Evolutionary conservation across 495 filamentous ascomycete genomes (phyloP).

Genomic region (Daldinia grandis): DNA sequence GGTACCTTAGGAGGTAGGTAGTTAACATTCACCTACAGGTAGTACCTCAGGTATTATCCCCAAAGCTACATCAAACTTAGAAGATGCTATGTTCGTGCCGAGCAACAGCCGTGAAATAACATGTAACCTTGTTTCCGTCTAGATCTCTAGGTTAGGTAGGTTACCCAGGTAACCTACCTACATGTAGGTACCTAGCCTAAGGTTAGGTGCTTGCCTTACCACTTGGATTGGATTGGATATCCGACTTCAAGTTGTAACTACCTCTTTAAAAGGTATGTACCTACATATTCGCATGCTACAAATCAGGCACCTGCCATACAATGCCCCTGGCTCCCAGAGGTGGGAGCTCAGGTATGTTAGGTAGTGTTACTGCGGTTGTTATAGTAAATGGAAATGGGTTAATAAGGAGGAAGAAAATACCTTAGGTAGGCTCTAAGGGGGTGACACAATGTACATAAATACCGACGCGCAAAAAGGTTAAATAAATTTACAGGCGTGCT

Average conservation of each 20-base stretch:
- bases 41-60: not conserved
- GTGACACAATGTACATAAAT: not conserved
- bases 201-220: constrained; percentile 6
- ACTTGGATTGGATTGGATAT: not conserved
- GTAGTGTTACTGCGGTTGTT: not conserved
- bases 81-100: constrained; percentile 14
- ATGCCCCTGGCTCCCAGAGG: not conserved
- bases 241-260: not conserved
- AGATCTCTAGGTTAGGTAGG: constrained; percentile 1
- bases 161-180: no score
- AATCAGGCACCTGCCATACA: not conserved
- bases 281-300: not conserved
- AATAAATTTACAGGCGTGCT: not conserved
- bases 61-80: not conserved
- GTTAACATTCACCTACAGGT: not conserved
- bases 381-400: not conserved
- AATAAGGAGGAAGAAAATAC: not conserved
- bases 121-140: constrained; percentile 3
- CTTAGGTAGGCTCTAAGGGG: not conserved
- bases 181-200: no score
- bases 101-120: constrained; percentile 31
- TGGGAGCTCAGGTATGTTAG: no score
- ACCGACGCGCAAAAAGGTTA: not conserved
- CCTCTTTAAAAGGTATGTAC: not conserved
- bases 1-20: no score